Percentiles rank a stretch among this genome's conserved stretches.
Conservation (phyloP, 2,329 filamentous ascomycete species). For the Beauveria rudraprayagi region DNA sequence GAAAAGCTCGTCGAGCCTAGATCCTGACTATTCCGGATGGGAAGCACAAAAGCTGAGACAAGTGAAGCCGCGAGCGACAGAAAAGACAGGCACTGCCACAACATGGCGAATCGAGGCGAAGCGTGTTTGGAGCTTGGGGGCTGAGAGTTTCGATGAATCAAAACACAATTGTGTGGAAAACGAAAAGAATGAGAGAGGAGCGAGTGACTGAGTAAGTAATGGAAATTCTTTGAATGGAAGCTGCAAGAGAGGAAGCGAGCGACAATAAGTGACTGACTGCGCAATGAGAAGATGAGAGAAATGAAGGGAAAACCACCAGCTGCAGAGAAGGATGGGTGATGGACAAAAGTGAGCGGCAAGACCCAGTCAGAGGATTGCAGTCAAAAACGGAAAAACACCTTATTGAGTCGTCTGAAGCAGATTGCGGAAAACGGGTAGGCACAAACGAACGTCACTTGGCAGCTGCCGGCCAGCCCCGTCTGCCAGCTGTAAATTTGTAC, state of each 20-base stretch:
- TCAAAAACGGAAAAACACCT: neutral
- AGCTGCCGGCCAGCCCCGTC: neutral
- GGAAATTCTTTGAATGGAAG: neutral
- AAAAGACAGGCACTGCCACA: neutral
- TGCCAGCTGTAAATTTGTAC: neutral
- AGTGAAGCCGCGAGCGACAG: constrained; percentile 14
- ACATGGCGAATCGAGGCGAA: neutral
- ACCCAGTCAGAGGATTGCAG: neutral
- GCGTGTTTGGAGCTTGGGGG: neutral
- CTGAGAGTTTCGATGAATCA: neutral
- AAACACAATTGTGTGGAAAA: neutral
- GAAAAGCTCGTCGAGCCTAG: constrained; percentile 18
- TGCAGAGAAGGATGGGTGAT: neutral
- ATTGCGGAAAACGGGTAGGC: neutral
- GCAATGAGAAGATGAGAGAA: neutral
- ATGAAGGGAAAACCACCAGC: neutral
- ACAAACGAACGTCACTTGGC: constrained; percentile 9
- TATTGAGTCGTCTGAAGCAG: neutral
- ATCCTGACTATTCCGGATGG: constrained; percentile 4
- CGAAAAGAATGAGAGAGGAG: neutral
- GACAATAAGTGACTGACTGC: neutral
- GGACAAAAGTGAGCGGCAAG: neutral
- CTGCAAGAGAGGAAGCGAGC: neutral
- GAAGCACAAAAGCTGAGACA: constrained; percentile 12
- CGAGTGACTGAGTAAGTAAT: neutral